phyloP scores from a whole-genome alignment of 352 stramenopile genomes.

The Phytophthora citrophthora region DNA sequence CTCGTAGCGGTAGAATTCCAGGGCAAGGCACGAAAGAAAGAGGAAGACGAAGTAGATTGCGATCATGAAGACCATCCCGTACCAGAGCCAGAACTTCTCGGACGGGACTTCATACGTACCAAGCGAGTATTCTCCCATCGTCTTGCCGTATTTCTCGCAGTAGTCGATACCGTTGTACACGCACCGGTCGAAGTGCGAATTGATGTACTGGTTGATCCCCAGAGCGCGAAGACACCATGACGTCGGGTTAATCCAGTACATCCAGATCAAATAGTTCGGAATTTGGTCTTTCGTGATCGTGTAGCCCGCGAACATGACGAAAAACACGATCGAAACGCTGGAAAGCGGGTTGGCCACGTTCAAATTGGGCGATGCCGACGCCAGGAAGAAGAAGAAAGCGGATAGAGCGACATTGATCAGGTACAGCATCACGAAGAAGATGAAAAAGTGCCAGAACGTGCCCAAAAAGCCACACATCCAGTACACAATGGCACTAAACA shows the following conservation, averaged over 20 bases:
- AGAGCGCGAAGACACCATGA: slow-evolving; percentile 35
- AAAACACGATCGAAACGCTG: slow-evolving; percentile 33
- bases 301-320: slow-evolving; percentile 47
- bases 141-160: slow-evolving; percentile 22
- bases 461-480: slow-evolving; percentile 63
- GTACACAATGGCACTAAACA: slow-evolving; percentile 80
- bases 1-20: slow-evolving; percentile 17
- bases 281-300: slow-evolving; percentile 36
- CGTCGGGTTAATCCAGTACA: slow-evolving; percentile 59
- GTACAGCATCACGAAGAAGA: slow-evolving; percentile 58
- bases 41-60: slow-evolving; percentile 21
- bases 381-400: slow-evolving; percentile 38
- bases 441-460: neutral
- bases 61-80: slow-evolving; percentile 29
- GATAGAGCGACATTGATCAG: slow-evolving; percentile 44
- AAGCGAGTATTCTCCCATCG: slow-evolving; percentile 33
- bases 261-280: slow-evolving; percentile 30
- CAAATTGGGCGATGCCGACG: slow-evolving; percentile 25
- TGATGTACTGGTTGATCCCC: slow-evolving; percentile 35
- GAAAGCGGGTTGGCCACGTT: slow-evolving; percentile 45
- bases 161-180: slow-evolving; percentile 32
- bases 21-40: slow-evolving; percentile 5
- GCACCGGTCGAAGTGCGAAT: slow-evolving; percentile 21
- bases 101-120: slow-evolving; percentile 32
- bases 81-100: slow-evolving; percentile 29